These are phyloP conservation scores for Musa beccarii DNA, from an alignment of 176 grass and related monocot species.

Conservation along the genomic window DNA sequence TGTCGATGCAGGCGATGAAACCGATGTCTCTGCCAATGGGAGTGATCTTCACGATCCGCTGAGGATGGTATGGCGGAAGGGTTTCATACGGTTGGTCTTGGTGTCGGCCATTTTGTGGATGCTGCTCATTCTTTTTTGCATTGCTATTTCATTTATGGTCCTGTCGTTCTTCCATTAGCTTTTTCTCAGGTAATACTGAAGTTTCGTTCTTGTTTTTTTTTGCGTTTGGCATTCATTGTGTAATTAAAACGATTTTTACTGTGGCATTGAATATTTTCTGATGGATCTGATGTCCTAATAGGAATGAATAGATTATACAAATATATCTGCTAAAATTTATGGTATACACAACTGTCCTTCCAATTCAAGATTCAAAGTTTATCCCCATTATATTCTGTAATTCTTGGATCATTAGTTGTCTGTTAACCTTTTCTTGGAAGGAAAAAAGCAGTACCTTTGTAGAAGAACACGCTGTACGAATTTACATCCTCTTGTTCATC, in stretches of 20 bases:
- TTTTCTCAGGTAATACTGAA: constrained; percentile 53
- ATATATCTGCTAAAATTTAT: no score
- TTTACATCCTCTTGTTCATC: no score
- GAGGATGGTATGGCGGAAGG: constrained; percentile 47
- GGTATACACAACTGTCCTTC: no score
- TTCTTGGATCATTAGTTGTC: no score
- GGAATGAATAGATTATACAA: not conserved
- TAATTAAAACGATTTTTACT: not conserved
- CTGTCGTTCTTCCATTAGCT: constrained; percentile 50
- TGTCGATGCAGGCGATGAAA: not conserved
- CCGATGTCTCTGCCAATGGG: not conserved
- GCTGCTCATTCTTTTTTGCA: constrained; percentile 60
- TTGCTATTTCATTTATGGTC: constrained; percentile 91
- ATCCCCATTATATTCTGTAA: no score
- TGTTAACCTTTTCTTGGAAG: no score
- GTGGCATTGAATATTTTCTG: not conserved
- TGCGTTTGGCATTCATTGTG: not conserved
- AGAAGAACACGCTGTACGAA: no score
- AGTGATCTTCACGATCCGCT: constrained; percentile 3
- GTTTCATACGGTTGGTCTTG: constrained; percentile 57
- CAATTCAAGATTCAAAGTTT: no score
- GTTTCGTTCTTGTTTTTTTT: not conserved
- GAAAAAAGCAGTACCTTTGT: no score
- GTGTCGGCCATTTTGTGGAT: constrained; percentile 67
- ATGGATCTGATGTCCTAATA: not conserved